Percentiles rank a stretch among this genome's conserved stretches.
These are phyloP conservation scores for Schizochytrium sp. DNA, from an alignment of 108 stramenopile genomes.

Conservation along the genomic window DNA sequence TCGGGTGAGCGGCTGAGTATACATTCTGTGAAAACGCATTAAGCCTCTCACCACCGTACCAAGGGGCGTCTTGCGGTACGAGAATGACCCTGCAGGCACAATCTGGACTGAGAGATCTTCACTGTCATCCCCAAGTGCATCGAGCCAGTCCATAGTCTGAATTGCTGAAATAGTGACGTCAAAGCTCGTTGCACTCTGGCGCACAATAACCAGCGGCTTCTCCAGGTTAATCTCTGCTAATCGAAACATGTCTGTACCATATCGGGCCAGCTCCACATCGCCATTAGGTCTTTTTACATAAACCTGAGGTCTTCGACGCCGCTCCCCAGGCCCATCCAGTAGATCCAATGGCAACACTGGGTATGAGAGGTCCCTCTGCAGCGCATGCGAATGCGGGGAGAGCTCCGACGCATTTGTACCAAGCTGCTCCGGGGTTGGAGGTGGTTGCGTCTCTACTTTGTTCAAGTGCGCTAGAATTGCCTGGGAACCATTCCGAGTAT, in stretches of 20 bases:
- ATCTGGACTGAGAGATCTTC: conserved; percentile 21
- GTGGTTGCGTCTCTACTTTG: neutral
- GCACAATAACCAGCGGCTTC: conserved; percentile 8
- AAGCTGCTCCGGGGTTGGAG: conserved; percentile 43
- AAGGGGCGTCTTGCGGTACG: neutral
- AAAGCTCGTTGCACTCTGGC: neutral
- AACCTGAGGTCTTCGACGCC: neutral
- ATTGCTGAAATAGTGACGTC: conserved; percentile 36
- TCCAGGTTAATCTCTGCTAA: neutral
- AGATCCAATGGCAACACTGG: conserved; percentile 48
- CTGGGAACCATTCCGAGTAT: conserved; percentile 1
- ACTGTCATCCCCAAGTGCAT: neutral
- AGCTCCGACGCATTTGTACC: neutral
- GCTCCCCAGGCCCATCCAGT: neutral
- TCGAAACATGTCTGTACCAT: conserved; percentile 49
- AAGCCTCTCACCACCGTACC: neutral
- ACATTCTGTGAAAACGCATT: conserved; percentile 16
- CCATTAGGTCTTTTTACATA: conserved; percentile 13
- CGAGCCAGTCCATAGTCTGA: conserved; percentile 55
- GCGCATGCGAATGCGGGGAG: neutral
- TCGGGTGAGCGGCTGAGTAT: conserved; percentile 14
- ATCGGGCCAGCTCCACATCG: conserved; percentile 17
- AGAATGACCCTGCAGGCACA: conserved; percentile 47
- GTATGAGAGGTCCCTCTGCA: conserved; percentile 48
- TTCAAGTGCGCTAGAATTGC: neutral